A percentile compares a stretch with the other conserved stretches of the same genome.
phyloP scores from a whole-genome alignment of 2,329 filamentous ascomycete genomes.

The Fusarium sp. region DNA sequence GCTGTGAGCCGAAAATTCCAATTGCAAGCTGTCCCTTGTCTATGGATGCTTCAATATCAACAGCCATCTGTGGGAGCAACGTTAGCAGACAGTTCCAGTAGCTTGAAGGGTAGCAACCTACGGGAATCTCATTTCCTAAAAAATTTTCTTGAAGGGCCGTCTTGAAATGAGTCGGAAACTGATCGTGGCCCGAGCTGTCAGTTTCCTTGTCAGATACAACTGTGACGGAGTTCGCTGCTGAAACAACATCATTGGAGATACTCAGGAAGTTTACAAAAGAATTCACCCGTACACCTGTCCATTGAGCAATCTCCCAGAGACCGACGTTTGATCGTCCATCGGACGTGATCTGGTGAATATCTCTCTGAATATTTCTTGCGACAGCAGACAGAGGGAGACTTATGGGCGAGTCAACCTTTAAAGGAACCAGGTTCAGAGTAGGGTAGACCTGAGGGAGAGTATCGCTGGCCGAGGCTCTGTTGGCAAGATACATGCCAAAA shows the following conservation, averaged over 20 bases:
- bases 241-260: conserved; percentile 52
- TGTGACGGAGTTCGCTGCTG: conserved; percentile 1
- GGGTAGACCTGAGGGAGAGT: conserved; percentile 68
- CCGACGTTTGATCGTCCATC: conserved; percentile 67
- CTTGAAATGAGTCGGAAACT: conserved; percentile 6
- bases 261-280: conserved; percentile 86
- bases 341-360: conserved; percentile 71
- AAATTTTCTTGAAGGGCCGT: conserved; percentile 40
- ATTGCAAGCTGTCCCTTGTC: conserved; percentile 51
- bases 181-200: neutral
- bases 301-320: conserved; percentile 77
- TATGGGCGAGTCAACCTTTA: conserved; percentile 64
- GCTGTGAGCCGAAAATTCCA: conserved; percentile 56
- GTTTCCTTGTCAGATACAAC: conserved; percentile 1
- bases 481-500: conserved; percentile 87
- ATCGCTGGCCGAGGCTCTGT: conserved; percentile 69
- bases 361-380: conserved; percentile 74
- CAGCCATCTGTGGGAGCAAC: conserved; percentile 49
- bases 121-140: conserved; percentile 46
- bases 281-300: conserved; percentile 79
- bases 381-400: conserved; percentile 57
- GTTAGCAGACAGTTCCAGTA: neutral
- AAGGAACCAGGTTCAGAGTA: conserved; percentile 82
- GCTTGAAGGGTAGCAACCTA: conserved; percentile 32
- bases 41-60: conserved; percentile 58